Evolutionary conservation across 2,329 filamentous ascomycete species (phyloP), one percentile per base, ranked within the genome.

Genomic region (Microdochium bolleyi): DNA sequence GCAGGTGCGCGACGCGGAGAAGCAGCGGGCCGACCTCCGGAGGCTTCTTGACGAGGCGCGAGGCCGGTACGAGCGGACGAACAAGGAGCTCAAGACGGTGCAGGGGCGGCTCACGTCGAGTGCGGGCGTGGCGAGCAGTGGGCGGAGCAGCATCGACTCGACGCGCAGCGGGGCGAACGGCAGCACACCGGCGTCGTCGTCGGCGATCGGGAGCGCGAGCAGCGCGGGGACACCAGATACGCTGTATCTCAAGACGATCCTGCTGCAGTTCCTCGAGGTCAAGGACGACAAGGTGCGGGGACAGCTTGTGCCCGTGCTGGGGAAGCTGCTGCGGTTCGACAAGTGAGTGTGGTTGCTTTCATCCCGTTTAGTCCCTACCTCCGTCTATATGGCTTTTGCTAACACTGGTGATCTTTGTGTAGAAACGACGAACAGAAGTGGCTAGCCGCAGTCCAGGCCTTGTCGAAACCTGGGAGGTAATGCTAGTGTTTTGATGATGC

Each of bases 1-100:
- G 64, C 89, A 95, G 68, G 83, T 88, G 0, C 80, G 84, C 27
- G 88, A 94, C n/a, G 76, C 88, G 4, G 92, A 96, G 68, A 89
- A 84, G 70, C 89, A 95, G 64, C 88, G 86, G 58, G 73, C 76
- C 0, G 91, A 96, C 55, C 72, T 95, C 50, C 81, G 88, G 48
- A 82, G 83, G 44, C 77, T 87, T 30, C 78, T 95, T 2, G 90
- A 96, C 60, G 92, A 96, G 58, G 82, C 84, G 25, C 85, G 87
- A 57, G 75, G 78, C 52, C 82, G 88, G 13, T 82, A 92, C 56
- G 92, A 96, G 64, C 92, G 89, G 72, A 69, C 92, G 3, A 82
- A 86, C 57, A 90, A 87, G 68, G 81, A 84, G 49, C 71, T 79
- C 58, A 83, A 81, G 66, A 62, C 65, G 21, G 66, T 75, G 34